These are phyloP conservation scores for Antitrichia curtipendula DNA, from an alignment of 225 moss, liverwort and hornwort species.

Conservation along the genomic window DNA sequence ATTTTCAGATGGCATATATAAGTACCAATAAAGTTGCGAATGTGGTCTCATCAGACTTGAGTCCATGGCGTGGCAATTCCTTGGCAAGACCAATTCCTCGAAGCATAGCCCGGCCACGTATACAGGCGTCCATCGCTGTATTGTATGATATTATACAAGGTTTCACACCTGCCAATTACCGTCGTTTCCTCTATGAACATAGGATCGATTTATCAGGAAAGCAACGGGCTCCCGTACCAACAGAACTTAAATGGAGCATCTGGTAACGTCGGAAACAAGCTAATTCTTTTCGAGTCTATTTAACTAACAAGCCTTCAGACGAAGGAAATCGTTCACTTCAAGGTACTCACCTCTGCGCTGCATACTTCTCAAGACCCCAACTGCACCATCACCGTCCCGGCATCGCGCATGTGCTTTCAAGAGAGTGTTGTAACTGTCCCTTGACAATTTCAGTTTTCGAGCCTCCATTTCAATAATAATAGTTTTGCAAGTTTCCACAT, in stretches of 20 bases:
- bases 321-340: background rate
- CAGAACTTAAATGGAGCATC: background rate
- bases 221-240: background rate
- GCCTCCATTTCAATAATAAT: conserved; percentile 29
- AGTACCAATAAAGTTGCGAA: conserved; percentile 44
- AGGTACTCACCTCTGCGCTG: conserved; percentile 33
- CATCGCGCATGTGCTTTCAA: conserved; percentile 52
- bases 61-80: conserved; percentile 34
- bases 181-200: background rate
- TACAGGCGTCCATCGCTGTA: conserved; percentile 47
- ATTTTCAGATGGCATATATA: background rate
- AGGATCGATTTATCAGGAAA: background rate
- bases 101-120: conserved; percentile 45
- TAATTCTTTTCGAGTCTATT: background rate
- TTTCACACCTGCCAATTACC: conserved; percentile 24
- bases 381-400: conserved; percentile 48
- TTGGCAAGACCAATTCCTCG: conserved; percentile 42
- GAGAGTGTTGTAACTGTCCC: conserved; percentile 46
- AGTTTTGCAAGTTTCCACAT: conserved; percentile 39
- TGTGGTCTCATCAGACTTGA: conserved; percentile 36
- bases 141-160: conserved; percentile 47
- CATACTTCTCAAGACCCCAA: conserved; percentile 40
- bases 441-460: conserved; percentile 14
- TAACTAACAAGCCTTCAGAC: background rate
- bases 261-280: background rate